Evolutionary conservation across 768 basidiomycete species (phyloP).

Genomic region (Tylopilus cervinicoccineus): DNA sequence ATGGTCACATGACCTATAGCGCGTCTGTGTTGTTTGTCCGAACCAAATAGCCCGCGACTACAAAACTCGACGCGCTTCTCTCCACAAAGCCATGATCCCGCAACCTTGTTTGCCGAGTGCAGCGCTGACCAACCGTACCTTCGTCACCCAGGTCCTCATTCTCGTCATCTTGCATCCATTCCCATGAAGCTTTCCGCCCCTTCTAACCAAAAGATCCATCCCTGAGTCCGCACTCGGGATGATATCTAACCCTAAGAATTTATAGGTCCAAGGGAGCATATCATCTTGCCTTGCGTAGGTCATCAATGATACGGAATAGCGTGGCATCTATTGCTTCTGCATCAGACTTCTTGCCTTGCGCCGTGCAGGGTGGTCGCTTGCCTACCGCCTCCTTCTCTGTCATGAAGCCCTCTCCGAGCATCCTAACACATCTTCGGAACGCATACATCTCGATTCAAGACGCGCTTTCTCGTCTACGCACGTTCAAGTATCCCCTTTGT

Average conservation of each 20-base stretch:
- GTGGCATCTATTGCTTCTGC: slow-evolving; percentile 10
- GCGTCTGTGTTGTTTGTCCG: slow-evolving; percentile 20
- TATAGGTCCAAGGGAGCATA: slow-evolving; percentile 32
- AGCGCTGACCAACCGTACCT: slow-evolving; percentile 28
- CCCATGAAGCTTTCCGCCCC: slow-evolving; percentile 30
- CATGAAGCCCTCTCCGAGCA: slow-evolving; percentile 36
- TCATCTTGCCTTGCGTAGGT: slow-evolving; percentile 23
- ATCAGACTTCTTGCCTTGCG: slow-evolving; percentile 7
- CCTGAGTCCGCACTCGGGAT: slow-evolving; percentile 33
- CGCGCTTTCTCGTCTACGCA: slow-evolving; percentile 18
- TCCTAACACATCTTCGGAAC: slow-evolving; percentile 53
- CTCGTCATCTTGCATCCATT: slow-evolving; percentile 21
- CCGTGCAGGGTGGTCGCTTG: slow-evolving; percentile 14
- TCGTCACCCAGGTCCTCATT: slow-evolving; percentile 48
- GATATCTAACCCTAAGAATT: slow-evolving; percentile 61
- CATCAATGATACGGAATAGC: slow-evolving; percentile 18
- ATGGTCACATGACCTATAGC: no score
- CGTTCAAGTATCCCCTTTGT: slow-evolving; percentile 47
- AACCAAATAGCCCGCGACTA: slow-evolving; percentile 17
- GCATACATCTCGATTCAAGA: slow-evolving; percentile 30
- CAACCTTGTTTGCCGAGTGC: slow-evolving; percentile 6
- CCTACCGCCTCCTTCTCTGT: slow-evolving; percentile 26
- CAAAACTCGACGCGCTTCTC: slow-evolving; percentile 3
- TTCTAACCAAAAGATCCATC: slow-evolving; percentile 53
- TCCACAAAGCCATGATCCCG: not conserved